Conservation (phyloP, 257 asterid genomes). For the Forsythia viridissima region DNA sequence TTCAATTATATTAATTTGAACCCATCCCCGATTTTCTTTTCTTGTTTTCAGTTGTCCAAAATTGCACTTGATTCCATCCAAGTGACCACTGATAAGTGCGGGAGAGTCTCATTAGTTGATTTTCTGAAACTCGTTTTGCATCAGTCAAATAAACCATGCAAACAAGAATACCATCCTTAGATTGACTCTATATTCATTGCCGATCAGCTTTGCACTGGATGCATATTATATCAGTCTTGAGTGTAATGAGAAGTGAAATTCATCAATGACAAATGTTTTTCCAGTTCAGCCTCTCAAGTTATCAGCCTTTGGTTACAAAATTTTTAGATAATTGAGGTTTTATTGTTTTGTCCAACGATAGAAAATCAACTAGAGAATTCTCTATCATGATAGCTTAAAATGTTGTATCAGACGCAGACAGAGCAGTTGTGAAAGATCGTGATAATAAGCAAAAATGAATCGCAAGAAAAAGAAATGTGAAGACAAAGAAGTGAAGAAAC, state of each 20-base stretch:
- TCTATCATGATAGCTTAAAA: constrained; percentile 1
- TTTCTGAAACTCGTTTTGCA: background rate
- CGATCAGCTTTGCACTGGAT: background rate
- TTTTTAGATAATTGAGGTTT: background rate
- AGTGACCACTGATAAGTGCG: background rate
- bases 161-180: background rate
- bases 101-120: background rate
- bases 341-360: background rate
- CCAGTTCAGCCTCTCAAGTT: background rate
- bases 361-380: background rate
- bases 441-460: background rate
- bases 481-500: background rate
- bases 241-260: background rate
- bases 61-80: background rate
- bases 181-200: background rate
- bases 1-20: background rate
- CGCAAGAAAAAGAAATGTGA: background rate
- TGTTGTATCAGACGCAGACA: background rate
- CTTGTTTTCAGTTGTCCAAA: background rate
- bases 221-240: background rate
- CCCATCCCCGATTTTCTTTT: background rate
- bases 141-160: background rate
- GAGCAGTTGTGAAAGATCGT: background rate
- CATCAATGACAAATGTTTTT: background rate
- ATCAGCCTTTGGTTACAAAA: background rate